Base-by-base conservation (phyloP, 2,329 filamentous ascomycete genomes). In the Proliferodiscus dingleyae region DNA sequence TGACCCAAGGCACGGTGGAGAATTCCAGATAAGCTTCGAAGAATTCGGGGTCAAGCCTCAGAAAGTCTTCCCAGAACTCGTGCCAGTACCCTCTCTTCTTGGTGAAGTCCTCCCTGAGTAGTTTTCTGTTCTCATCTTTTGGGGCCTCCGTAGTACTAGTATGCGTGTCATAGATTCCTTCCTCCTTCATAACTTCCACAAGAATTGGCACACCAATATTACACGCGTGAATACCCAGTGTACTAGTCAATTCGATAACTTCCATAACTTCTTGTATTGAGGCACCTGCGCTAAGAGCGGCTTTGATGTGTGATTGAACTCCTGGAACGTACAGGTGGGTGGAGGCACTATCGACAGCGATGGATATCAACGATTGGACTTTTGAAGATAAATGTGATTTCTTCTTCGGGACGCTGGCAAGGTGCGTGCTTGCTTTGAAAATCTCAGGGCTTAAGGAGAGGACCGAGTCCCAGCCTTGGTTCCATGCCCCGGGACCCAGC, bases 21-120 rank as follows among this genome's bases (percentile, higher is more conserved):
- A 73, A 72, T 28, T 72, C 68, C 18, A 69, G 55, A 53, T 73
- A 74, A 1, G 66, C 70, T 36, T 63, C 67, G 55, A 74, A 73
- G 54, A 74, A 73, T 29, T 73, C 68, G 0, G 70, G 70, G 44
- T 70, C 67, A 7, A 73, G 58, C 23, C 64, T 54, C 21, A 72
- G 43, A 32, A 72, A 68, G 16, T 68, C 66, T 18, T 71, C 67
- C 69, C 69, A 72, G 47, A 70, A 68, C 0, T 49, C 55, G 47
- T 70, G 68, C 70, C 70, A 74, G 51, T 71, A 74, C 0, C 71
- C 70, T 22, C 71, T 57, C 49, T 71, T 69, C 46, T 61, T 52
- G 7, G 64, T 67, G 50, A 74, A 74, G 13, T 71, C 67, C 9
- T 57, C 56, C 48, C 68, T 69, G 39, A 74, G 46, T 4, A 52